Evolutionary conservation across 192 early-diverging fungal genomes (phyloP), one percentile per base, ranked within the genome.

Genomic region (Ramicandelaber brevisporus): DNA sequence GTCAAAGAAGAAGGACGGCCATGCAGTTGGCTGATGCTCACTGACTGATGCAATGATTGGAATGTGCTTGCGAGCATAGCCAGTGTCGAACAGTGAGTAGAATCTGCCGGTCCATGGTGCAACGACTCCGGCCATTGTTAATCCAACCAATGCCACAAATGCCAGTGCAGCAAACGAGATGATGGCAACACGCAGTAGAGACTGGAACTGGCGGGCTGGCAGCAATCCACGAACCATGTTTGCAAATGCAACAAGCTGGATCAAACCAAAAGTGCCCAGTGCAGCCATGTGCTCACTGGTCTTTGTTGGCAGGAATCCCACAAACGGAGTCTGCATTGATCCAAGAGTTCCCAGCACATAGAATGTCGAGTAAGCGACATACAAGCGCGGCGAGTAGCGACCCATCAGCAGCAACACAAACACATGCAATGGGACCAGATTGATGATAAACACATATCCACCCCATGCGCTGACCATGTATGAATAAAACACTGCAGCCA

Each of bases 391-490:
- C 14, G 82, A 84, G 55, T 68, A 99, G 17, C 95, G 66, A 6
- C 95, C 95, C 90, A 99, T 99, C 26, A 78, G 46, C 36, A 95
- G 56, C 34, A 99, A 48, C 3, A 67, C 79, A 59, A 95, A 86
- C 14, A 63, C 95, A 43, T 99, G 95, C 20, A 99, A 59, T 17
- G 95, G 95, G 19, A 99, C 73, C 43, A 99, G 41, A 52, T 99
- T 99, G 51, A 85, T 99, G 38, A 99, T 97, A 42, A 99, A 99
- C 26, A 92, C 92, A 44, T 99, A 99, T 26, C 95, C 95, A 53
- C 95, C 95, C 95, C 95, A 99, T 7, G 90, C 78, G 7, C 86
- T 72, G 2, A 99, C 95, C 95, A 99, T 99, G 65, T 93, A 99
- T 47, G 97, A 99, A 60, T 99, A 99, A 38, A 79, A 85, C 19